These are phyloP conservation scores for Diplosphaera chodatii DNA, from an alignment of 139 green algal genomes.

Conservation along the genomic window DNA sequence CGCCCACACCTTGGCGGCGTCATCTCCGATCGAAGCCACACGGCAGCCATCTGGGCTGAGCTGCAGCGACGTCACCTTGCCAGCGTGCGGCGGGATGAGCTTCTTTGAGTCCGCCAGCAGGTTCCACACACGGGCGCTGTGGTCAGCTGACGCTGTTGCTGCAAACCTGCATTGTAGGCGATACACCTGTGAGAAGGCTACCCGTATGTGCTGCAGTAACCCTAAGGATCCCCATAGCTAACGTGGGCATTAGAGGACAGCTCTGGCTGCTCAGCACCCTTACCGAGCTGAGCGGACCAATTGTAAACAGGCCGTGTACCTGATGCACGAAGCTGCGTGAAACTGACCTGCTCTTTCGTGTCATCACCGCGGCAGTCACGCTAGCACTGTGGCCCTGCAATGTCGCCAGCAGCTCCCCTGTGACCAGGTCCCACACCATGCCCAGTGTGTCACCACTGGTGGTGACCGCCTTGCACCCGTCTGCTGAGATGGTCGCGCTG, in stretches of 20 bases:
- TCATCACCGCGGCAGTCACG: constrained; percentile 50
- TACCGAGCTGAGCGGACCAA: no score
- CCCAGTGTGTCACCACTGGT: constrained; percentile 51
- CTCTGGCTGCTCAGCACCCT: no score
- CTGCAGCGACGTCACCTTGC: constrained; percentile 11
- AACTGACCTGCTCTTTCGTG: constrained; percentile 32
- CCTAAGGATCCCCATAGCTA: no score
- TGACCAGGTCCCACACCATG: constrained; percentile 51
- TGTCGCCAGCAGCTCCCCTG: constrained; percentile 26
- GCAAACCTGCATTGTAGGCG: constrained; percentile 30
- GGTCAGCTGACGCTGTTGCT: constrained; percentile 36
- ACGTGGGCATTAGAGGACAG: no score
- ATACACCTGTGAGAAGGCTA: no score
- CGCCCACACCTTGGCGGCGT: neutral
- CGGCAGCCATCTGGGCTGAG: neutral
- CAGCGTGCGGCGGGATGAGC: constrained; percentile 17
- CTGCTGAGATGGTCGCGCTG: constrained; percentile 38
- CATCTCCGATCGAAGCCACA: neutral
- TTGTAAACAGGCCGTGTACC: no score
- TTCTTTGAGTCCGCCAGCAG: constrained; percentile 14
- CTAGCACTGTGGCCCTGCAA: constrained; percentile 63
- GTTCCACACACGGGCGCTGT: constrained; percentile 43
- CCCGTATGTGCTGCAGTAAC: no score
- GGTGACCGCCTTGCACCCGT: constrained; percentile 41
- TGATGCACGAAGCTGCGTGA: no score